A percentile compares a stretch with the other conserved stretches of the same genome.
phyloP scores from a whole-genome alignment of 352 stramenopile species.

The Phytophthora rubi region DNA sequence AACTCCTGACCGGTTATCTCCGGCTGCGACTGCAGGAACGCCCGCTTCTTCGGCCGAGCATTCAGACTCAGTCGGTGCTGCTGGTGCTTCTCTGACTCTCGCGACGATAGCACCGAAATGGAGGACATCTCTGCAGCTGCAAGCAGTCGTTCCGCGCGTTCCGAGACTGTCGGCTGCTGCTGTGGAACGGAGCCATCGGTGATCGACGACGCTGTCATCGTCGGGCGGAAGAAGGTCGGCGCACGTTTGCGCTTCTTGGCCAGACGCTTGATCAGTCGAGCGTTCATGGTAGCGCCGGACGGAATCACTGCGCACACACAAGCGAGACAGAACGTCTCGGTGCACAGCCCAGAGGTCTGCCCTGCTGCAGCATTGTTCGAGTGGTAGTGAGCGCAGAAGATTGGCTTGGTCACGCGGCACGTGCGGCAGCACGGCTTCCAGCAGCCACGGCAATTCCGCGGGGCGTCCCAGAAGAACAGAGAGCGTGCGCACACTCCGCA shows the following conservation, averaged over 20 bases:
- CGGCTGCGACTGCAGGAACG: constrained; percentile 20
- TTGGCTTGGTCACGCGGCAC: constrained; percentile 72
- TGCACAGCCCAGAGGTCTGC: constrained; percentile 49
- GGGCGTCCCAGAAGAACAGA: constrained; percentile 73
- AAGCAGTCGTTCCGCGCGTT: constrained; percentile 29
- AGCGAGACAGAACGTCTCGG: constrained; percentile 76
- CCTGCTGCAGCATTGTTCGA: constrained; percentile 25
- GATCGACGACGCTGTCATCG: constrained; percentile 45
- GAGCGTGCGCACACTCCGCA: constrained; percentile 63
- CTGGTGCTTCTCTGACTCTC: constrained; percentile 75
- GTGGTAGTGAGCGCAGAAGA: constrained; percentile 80
- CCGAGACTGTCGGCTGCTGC: constrained; percentile 7
- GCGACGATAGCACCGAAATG: constrained; percentile 73
- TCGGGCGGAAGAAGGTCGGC: constrained; percentile 38
- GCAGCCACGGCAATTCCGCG: constrained; percentile 67
- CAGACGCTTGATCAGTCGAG: constrained; percentile 64
- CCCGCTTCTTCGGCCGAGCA: constrained; percentile 36
- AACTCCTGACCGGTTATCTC: constrained; percentile 22
- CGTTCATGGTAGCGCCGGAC: constrained; percentile 67
- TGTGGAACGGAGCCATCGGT: constrained; percentile 35
- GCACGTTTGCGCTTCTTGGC: constrained; percentile 66
- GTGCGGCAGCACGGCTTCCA: constrained; percentile 69
- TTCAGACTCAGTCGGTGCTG: constrained; percentile 66
- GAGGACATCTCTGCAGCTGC: constrained; percentile 51
- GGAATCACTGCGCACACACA: constrained; percentile 78